Evolutionary conservation across 495 filamentous ascomycete species (phyloP).

Genomic region (Neurospora africana): DNA sequence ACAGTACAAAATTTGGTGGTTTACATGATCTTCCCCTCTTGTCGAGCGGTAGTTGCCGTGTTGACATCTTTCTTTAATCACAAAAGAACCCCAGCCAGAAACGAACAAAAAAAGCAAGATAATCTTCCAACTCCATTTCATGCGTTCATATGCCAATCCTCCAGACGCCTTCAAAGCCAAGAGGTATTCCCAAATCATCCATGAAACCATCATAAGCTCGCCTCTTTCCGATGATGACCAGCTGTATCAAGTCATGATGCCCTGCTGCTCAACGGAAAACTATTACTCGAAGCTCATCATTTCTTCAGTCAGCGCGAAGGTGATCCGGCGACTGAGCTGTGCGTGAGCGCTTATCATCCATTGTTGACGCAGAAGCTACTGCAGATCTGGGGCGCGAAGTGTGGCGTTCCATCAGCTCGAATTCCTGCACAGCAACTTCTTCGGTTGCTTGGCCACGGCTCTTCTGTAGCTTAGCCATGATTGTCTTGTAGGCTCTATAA

Average conservation of each 20-base stretch:
- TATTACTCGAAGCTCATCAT: background rate
- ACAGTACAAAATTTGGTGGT: background rate
- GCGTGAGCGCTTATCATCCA: background rate
- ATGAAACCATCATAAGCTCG: background rate
- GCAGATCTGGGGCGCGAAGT: background rate
- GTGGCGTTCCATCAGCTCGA: background rate
- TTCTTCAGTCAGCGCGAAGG: background rate
- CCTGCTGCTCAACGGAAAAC: background rate
- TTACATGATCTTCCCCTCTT: background rate
- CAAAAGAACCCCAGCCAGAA: background rate
- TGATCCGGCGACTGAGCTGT: background rate
- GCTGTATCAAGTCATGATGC: background rate
- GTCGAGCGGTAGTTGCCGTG: background rate
- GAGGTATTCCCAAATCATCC: background rate
- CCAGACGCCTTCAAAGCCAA: background rate
- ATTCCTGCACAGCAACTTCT: background rate
- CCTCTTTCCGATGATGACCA: background rate
- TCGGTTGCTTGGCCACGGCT: background rate
- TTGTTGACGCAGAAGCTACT: background rate
- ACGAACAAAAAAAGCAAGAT: background rate
- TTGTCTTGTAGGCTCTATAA: conserved; percentile 12
- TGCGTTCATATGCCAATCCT: background rate
- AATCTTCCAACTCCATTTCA: background rate
- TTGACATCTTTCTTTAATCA: background rate
- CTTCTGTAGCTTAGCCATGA: background rate